These are phyloP conservation scores for Cavenderia fasciculata DNA, from an alignment of 78 protist species.

Conservation along the genomic window DNA sequence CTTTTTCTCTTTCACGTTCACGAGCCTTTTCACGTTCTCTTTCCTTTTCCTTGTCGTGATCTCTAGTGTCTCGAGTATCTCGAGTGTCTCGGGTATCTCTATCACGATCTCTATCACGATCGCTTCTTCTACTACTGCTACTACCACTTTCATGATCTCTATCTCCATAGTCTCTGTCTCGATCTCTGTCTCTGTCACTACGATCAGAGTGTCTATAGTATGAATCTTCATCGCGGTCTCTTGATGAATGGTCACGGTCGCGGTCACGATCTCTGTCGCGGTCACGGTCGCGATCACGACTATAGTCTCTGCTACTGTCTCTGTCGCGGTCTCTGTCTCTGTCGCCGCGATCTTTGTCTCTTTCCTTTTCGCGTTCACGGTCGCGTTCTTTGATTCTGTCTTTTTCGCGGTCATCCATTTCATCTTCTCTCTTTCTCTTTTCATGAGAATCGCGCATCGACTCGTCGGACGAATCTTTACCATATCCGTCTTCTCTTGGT, in stretches of 20 bases:
- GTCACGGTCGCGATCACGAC: neutral
- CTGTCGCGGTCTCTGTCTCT: neutral
- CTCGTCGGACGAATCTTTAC: too few relatives aligned
- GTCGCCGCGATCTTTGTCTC: neutral
- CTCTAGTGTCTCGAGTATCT: neutral
- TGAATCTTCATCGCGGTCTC: constrained; percentile 17
- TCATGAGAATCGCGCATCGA: neutral
- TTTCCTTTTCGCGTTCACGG: neutral
- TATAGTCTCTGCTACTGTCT: neutral
- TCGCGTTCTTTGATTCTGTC: constrained; percentile 43
- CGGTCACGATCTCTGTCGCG: neutral
- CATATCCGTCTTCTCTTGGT: neutral
- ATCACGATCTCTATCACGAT: constrained; percentile 16
- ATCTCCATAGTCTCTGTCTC: neutral
- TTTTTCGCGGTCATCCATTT: constrained; percentile 49
- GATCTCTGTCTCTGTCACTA: neutral
- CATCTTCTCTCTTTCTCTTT: constrained; percentile 68
- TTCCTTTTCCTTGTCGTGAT: neutral
- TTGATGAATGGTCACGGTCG: neutral
- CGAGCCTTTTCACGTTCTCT: neutral
- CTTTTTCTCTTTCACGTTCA: constrained; percentile 21
- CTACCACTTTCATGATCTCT: neutral
- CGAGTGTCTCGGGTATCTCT: neutral
- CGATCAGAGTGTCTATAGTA: neutral
- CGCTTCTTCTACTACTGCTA: too few relatives aligned